Conservation (phyloP, 2,329 filamentous ascomycete genomes). For the Aspergillus glaucus region DNA sequence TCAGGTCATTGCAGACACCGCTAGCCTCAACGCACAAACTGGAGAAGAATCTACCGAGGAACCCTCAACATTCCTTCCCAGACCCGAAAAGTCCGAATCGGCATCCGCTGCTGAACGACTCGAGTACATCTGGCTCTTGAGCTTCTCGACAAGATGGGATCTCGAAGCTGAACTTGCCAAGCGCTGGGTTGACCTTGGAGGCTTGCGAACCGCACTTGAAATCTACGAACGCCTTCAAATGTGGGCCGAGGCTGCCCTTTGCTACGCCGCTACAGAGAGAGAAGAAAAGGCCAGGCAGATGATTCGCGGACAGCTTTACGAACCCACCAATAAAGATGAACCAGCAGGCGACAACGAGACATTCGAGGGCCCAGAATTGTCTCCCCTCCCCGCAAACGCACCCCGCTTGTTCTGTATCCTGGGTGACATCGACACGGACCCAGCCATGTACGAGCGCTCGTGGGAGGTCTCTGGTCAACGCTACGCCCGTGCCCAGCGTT, state of each 20-base stretch:
- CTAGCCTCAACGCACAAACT: constrained; percentile 35
- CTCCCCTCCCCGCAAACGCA: constrained; percentile 70
- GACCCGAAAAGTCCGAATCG: constrained; percentile 66
- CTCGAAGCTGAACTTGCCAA: constrained; percentile 88
- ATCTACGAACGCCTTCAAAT: constrained; percentile 91
- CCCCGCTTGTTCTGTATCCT: constrained; percentile 88
- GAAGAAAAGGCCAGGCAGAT: constrained; percentile 77
- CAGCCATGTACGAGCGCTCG: constrained; percentile 70
- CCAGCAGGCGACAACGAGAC: constrained; percentile 47
- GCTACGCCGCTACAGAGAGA: constrained; percentile 69
- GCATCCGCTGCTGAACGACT: constrained; percentile 68
- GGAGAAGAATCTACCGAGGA: constrained; percentile 33
- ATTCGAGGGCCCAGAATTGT: constrained; percentile 62
- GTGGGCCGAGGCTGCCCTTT: constrained; percentile 92
- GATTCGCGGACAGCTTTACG: constrained; percentile 72
- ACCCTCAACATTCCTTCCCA: constrained; percentile 74
- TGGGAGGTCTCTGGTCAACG: constrained; percentile 78
- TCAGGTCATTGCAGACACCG: constrained; percentile 84
- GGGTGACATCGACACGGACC: constrained; percentile 75
- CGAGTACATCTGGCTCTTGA: constrained; percentile 75
- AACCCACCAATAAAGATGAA: constrained; percentile 46
- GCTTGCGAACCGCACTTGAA: constrained; percentile 80
- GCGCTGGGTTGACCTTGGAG: constrained; percentile 85
- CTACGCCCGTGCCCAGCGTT: constrained; percentile 81
- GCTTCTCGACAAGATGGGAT: constrained; percentile 83